Base-by-base conservation (phyloP, 2,329 filamentous ascomycete species). In the Colletotrichum sp. region DNA sequence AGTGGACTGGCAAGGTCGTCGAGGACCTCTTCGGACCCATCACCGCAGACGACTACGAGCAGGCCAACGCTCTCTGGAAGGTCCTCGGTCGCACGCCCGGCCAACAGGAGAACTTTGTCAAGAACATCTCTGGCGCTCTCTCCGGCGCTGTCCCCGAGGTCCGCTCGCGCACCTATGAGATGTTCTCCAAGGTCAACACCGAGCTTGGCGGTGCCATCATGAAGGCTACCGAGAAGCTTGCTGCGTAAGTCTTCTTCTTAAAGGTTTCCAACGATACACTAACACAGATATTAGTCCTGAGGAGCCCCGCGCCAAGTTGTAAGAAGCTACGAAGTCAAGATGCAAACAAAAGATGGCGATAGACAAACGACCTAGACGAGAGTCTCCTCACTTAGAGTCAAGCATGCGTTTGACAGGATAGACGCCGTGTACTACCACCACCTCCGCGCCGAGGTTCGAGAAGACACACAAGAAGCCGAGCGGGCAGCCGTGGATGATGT, bases 41-140 rank as follows among this genome's bases (percentile, higher is more conserved):
- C 29, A 85, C 83, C 6, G 85, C 87, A 25, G 85, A 87, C 29
- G 90, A 91, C 80, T 91, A 88, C 78, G 87, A 84, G 69, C 89
- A 90, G 80, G 84, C 88, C 25, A 84, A 84, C 66, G 84, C 82
- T 5, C 83, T 91, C 16, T 91, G 89, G 89, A 80, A 87, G 61
- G 86, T 89, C 22, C 82, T 89, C 5, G 89, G 88, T 63, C 84
- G 83, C 29, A 86, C 86, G 4, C 78, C 84, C 5, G 91, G 90
- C 4, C 92, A 93, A 81, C 91, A 93, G 82, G 88, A 91, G 4
- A 91, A 92, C 81, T 92, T 92, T 74, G 84, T 93, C 52, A 82
- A 86, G 72, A 94, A 93, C 78, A 86, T 93, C 22, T 84, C 91
- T 4, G 90, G 85, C 5, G 91, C 93, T 79, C 83, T 94, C 77